Conservation (phyloP, 768 basidiomycete species). For the Amanita brunnescens region DNA sequence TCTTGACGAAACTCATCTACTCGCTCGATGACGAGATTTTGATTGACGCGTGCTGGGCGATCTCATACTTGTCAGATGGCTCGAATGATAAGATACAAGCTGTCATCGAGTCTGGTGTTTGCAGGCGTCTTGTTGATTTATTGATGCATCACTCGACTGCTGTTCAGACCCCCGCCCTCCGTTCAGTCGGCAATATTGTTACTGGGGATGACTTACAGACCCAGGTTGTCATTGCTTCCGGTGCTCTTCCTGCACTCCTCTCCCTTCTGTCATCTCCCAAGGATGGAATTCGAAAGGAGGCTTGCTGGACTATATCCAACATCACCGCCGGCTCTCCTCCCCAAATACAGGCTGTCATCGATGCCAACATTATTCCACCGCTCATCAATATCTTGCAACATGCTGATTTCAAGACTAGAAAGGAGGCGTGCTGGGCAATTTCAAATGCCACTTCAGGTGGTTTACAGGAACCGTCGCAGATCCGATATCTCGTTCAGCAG, state of each 20-base stretch:
- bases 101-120: constrained; percentile 97
- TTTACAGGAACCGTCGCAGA: constrained; percentile 91
- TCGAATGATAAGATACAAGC: constrained; percentile 99
- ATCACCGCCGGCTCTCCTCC: constrained; percentile 94
- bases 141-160: constrained; percentile 93
- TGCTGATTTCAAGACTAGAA: constrained; percentile 98
- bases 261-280: constrained; percentile 92
- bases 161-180: constrained; percentile 96
- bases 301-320: constrained; percentile 99
- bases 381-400: constrained; percentile 97
- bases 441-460: constrained; percentile 99
- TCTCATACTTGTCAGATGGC: constrained; percentile 98
- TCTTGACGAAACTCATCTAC: constrained; percentile 96
- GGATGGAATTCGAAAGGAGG: constrained; percentile 98
- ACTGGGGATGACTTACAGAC: constrained; percentile 99
- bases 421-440: constrained; percentile 99
- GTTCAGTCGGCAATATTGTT: constrained; percentile 98
- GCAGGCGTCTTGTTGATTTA: constrained; percentile 93
- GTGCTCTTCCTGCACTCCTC: constrained; percentile 90
- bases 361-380: constrained; percentile 96
- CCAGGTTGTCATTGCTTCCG: constrained; percentile 97
- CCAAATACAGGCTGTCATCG: constrained; percentile 96
- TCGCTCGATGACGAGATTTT: constrained; percentile 98
- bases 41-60: constrained; percentile 99
- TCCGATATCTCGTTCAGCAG: constrained; percentile 94